Conservation (phyloP, 1,284 basidiomycete genomes). For the Ceratorhiza oryzae-sativae region DNA sequence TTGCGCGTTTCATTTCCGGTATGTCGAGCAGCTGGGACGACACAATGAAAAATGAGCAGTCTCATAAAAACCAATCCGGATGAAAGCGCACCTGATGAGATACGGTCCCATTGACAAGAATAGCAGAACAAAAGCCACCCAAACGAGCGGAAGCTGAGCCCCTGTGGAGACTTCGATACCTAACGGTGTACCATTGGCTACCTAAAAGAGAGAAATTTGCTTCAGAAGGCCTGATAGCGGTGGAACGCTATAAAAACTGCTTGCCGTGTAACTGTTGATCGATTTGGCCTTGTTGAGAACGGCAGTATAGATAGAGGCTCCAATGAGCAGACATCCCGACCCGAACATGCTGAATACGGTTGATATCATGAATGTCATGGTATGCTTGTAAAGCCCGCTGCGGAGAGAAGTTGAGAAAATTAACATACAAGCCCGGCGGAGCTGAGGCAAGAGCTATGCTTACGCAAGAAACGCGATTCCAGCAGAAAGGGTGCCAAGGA, state of each 20-base stretch:
- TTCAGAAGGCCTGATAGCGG: not conserved
- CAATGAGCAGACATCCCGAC: conserved; percentile 68
- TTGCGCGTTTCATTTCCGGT: conserved; percentile 33
- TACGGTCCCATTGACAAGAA: conserved; percentile 44
- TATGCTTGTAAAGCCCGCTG: conserved; percentile 72
- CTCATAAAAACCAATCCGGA: not conserved
- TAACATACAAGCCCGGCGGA: conserved; percentile 12
- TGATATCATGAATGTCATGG: conserved; percentile 71
- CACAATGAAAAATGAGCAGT: not conserved
- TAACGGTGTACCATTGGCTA: conserved; percentile 32
- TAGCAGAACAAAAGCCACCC: conserved; percentile 43
- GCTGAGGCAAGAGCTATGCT: conserved; percentile 49
- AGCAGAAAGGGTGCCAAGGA: conserved; percentile 72
- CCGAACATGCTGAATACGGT: conserved; percentile 67
- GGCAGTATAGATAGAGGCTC: conserved; percentile 76
- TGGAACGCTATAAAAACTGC: conserved; percentile 11
- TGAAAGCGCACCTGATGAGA: conserved; percentile 41
- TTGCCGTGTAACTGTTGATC: conserved; percentile 57
- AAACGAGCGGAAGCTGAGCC: conserved; percentile 40
- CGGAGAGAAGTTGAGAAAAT: conserved; percentile 23
- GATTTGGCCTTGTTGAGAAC: conserved; percentile 68
- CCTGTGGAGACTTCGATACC: conserved; percentile 41
- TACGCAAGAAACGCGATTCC: conserved; percentile 66
- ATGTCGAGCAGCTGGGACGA: conserved; percentile 38
- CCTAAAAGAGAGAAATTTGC: conserved; percentile 24